phyloP scores from a whole-genome alignment of 208 protist species.

The Willaertia magna region DNA sequence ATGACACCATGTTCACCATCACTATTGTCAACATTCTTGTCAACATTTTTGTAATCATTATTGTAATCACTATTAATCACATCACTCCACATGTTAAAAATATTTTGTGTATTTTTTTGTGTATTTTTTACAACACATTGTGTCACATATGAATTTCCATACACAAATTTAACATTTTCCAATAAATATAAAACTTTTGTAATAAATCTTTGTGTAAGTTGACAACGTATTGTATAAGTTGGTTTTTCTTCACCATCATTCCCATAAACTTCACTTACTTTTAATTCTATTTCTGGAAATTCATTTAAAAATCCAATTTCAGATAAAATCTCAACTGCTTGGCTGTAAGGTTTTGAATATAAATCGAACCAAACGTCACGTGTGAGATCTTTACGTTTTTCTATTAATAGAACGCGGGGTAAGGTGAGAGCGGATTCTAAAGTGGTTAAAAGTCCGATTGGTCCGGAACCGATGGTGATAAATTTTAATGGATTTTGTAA shows the following conservation, averaged over 20 bases:
- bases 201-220: not conserved
- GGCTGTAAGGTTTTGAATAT: not conserved
- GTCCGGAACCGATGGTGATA: not conserved
- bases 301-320: not conserved
- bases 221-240: not conserved
- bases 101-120: not conserved
- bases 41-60: no score
- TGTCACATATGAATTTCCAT: not conserved
- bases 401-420: not conserved
- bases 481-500: not conserved
- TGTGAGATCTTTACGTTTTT: not conserved
- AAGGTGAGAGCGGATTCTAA: not conserved
- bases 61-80: not conserved
- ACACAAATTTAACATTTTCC: not conserved
- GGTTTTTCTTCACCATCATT: not conserved
- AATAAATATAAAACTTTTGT: not conserved
- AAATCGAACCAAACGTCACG: slow-evolving; percentile 6
- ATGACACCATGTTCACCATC: not conserved
- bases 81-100: not conserved
- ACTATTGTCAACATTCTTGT: no score
- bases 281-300: not conserved
- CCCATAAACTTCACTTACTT: not conserved
- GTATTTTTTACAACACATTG: not conserved
- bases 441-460: not conserved
- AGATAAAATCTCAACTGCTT: not conserved